phyloP scores from a whole-genome alignment of 73 alveolate genomes.

The Symbiodinium pilosum region DNA sequence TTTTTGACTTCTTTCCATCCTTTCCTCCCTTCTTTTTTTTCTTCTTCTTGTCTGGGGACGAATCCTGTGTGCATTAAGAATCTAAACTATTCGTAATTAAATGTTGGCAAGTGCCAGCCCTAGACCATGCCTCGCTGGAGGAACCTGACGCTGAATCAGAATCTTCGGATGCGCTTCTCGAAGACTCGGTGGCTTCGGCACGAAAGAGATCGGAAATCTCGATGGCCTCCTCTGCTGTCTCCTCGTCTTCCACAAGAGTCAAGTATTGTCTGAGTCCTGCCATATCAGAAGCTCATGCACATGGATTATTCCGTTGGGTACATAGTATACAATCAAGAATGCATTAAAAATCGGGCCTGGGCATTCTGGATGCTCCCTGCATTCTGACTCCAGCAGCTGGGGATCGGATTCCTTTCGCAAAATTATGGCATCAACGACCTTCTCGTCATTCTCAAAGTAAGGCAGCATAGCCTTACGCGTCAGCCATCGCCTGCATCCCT shows the following conservation, averaged over 20 bases:
- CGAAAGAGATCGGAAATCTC: slow-evolving; percentile 5
- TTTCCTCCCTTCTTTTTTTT: background rate
- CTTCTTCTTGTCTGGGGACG: background rate
- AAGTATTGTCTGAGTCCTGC: slow-evolving; percentile 36
- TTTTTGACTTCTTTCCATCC: background rate
- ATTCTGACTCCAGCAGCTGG: background rate
- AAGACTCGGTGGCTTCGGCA: background rate
- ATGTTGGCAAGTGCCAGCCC: background rate
- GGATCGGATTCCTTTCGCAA: background rate
- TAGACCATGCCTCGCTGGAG: too few relatives aligned
- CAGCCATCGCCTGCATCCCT: slow-evolving; percentile 11
- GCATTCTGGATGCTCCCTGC: slow-evolving; percentile 31
- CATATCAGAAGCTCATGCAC: too few relatives aligned
- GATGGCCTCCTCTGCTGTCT: background rate
- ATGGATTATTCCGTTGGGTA: too few relatives aligned
- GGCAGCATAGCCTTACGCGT: background rate
- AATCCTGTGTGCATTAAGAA: background rate
- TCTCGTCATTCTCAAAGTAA: background rate
- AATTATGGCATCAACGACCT: background rate
- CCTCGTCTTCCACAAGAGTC: slow-evolving; percentile 26
- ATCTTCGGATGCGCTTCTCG: background rate
- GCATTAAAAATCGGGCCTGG: too few relatives aligned
- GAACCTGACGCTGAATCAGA: background rate
- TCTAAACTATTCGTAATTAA: background rate
- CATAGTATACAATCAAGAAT: too few relatives aligned